These are phyloP conservation scores for Mycena crocata DNA, from an alignment of 768 basidiomycete genomes.

Conservation along the genomic window DNA sequence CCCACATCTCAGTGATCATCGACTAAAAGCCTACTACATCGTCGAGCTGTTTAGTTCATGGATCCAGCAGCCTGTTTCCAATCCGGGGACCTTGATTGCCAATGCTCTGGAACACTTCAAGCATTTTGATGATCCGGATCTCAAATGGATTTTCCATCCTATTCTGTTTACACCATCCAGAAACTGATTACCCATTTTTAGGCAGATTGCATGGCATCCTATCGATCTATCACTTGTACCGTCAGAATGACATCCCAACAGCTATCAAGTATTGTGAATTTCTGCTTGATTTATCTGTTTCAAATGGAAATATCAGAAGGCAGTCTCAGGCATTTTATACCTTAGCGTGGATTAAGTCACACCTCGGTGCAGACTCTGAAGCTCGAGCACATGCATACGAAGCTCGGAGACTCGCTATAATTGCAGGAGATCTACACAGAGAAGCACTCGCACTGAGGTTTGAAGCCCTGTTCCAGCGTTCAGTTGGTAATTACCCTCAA, in stretches of 20 bases:
- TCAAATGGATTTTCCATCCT: neutral
- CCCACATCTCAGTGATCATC: neutral
- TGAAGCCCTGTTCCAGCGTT: neutral
- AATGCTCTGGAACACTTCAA: neutral
- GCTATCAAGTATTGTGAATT: neutral
- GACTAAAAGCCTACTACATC: neutral
- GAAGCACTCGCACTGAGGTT: too few species aligned
- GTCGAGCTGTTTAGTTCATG: neutral
- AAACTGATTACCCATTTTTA: neutral
- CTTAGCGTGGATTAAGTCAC: neutral
- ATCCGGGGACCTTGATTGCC: neutral
- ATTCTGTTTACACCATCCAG: neutral
- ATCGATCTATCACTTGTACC: neutral
- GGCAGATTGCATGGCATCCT: neutral
- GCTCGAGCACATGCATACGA: neutral
- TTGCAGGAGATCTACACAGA: neutral
- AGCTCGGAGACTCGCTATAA: neutral
- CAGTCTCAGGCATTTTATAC: neutral
- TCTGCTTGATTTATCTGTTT: neutral
- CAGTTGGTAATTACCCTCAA: neutral
- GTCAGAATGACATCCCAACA: neutral
- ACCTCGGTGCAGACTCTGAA: neutral
- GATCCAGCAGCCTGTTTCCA: neutral
- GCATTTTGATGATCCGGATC: neutral
- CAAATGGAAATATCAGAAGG: neutral